These are phyloP conservation scores for Didymosphaeria variabile DNA, from an alignment of 2,329 filamentous ascomycete genomes.

Conservation along the genomic window DNA sequence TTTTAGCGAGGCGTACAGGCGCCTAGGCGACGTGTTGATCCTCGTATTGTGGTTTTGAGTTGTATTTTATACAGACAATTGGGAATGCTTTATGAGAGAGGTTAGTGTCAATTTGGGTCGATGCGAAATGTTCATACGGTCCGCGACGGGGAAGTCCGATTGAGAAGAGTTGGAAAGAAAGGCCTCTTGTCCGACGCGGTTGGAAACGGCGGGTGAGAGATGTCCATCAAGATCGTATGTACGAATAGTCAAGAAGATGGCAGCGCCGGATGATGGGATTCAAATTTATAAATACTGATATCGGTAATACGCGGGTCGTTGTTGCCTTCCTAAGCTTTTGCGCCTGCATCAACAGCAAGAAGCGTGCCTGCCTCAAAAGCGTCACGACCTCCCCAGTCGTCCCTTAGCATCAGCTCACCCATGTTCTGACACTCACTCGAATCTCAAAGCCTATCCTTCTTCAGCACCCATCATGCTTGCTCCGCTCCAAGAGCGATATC, in stretches of 20 bases:
- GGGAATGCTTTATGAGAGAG: neutral
- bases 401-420: neutral
- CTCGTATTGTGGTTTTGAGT: neutral
- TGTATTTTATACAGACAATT: neutral
- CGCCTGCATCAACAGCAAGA: neutral
- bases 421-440: neutral
- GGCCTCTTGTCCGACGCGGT: neutral
- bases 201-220: neutral
- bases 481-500: slow-evolving; percentile 5
- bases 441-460: neutral
- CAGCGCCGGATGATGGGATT: no score
- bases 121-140: neutral
- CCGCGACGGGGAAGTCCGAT: neutral
- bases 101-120: neutral
- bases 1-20: slow-evolving; percentile 17
- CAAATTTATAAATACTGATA: no score
- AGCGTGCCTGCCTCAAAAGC: neutral
- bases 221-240: neutral
- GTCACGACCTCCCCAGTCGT: no score
- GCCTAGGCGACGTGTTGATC: neutral
- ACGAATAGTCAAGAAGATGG: slow-evolving; percentile 2
- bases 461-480: neutral
- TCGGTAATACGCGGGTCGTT: neutral
- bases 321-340: neutral
- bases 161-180: neutral